Evolutionary conservation across 2,329 filamentous ascomycete species (phyloP), one percentile per base, ranked within the genome.

Genomic region (Chaetothyriales sp.): DNA sequence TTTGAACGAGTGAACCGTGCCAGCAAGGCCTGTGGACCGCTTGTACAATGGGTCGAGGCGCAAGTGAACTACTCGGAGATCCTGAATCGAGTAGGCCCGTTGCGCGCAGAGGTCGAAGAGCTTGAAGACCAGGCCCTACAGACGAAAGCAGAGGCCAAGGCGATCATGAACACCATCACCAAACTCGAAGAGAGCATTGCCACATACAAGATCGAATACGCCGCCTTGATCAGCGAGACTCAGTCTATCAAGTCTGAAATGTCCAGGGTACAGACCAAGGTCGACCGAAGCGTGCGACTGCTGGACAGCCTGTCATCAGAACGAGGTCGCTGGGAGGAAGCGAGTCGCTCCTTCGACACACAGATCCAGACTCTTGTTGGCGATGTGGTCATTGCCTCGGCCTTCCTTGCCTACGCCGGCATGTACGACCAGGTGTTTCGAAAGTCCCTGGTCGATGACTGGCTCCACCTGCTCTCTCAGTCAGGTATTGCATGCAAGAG

Each of bases 21-120:
- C 54, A 94, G 86, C 70, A 95, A 92, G 71, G 92, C 92, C 46
- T 98, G 92, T 67, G 93, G 92, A 62, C 93, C 92, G 22, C 76
- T 98, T 12, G 90, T 98, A 18, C 88, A 95, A 64, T 98, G 92
- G 92, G 90, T 95, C 2, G 78, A 86, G 65, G 93, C 92, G 18
- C 92, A 98, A 69, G 92, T 98, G 64, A 88, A 86, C 63, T 98
- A 95, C 68, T 95, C 90, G n/a, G 88, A 92, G 58, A 98, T 98
- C 60, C 73, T 98, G 56, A 89, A 96, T 64, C 81, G 87, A 39
- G 88, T 98, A 53, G 93, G 90, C 1, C 92, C 92, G 20, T 73
- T 98, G 51, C 84, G 90, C 64, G 84, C 90, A 47, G 92, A 98
- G 67, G 90, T 98, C 45, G 77, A 79, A 20, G 75, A 85, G 63